Conservation (phyloP, 352 stramenopile species). For the Phytophthora cajani region DNA sequence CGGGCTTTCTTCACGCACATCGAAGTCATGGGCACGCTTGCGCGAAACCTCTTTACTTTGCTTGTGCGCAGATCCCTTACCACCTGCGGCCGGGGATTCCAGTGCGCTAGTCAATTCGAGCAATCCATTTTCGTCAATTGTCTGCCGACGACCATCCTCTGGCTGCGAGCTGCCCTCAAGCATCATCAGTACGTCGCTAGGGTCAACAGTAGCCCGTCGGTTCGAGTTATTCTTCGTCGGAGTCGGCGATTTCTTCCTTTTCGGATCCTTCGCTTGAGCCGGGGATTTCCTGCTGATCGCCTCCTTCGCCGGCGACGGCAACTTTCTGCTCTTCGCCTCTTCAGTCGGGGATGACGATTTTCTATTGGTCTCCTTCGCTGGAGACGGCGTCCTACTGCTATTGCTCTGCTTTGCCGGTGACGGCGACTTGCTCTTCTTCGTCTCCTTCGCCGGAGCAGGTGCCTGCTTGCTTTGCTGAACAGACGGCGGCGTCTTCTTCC, state of each 20-base stretch:
- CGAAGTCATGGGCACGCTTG: constrained; percentile 36
- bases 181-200: constrained; percentile 46
- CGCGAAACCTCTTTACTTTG: constrained; percentile 23
- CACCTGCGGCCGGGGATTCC: constrained; percentile 9
- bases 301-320: constrained; percentile 7
- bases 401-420: constrained; percentile 11
- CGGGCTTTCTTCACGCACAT: constrained; percentile 9
- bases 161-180: constrained; percentile 15
- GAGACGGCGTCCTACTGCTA: constrained; percentile 8
- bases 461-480: neutral
- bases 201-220: constrained; percentile 61
- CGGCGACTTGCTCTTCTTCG: neutral
- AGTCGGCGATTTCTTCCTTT: constrained; percentile 8
- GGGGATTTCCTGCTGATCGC: constrained; percentile 7
- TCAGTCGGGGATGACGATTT: constrained; percentile 11
- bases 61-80: constrained; percentile 9
- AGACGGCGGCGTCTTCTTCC: neutral
- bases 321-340: constrained; percentile 10
- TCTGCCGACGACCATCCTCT: constrained; percentile 52
- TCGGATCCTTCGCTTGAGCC: constrained; percentile 14
- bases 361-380: constrained; percentile 16
- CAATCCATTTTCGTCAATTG: constrained; percentile 63
- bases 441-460: neutral
- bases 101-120: constrained; percentile 45
- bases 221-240: constrained; percentile 14